Base-by-base conservation (phyloP, 176 grass and related monocot species). In the Tuctoria greenei region DNA sequence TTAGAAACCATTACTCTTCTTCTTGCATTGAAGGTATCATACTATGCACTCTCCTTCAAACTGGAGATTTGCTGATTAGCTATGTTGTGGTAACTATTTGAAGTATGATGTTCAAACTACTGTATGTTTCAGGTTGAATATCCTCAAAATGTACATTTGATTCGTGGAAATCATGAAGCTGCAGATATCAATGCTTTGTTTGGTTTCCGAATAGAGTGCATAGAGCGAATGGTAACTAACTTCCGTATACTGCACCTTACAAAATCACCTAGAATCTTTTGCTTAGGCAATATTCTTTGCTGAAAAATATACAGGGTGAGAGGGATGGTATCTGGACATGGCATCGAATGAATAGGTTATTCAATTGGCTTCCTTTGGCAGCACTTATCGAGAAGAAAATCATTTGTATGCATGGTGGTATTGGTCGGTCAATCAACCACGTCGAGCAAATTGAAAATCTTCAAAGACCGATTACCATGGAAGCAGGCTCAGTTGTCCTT, bases 391-490 rank as follows among this genome's bases (percentile, higher is more conserved):
- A 99, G 71, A 99, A 99, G 85, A 99, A 99, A 90, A 99, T 99
- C 24, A 95, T 99, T 50, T 99, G 96, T 79, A 99, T 99, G 96
- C 96, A 99, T 85, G 96, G 96, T 82, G 96, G 96, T 73, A 99
- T 99, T 40, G 96, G 96, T 70, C 89, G 96, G 21, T 99, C 96
- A 20, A 99, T 99, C 46, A 99, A 99, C 78, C 96, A 99, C 87
- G 79, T 99, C 20, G 96, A 99, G 64, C 96, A 99, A 79, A 95
- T 99, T 27, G 96, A 92, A 71, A 99, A 86, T 71, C 96, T 99
- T 76, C 96, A 99, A 73, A 87, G 96, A 64, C 96, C 96, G 37
- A 99, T 95, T 88, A 88, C 96, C 9, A 95, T 99, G 96, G 96
- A 99, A 88, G 87, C 96, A 51, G 96, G 96, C 45, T 95, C 96